phyloP scores from a whole-genome alignment of 768 basidiomycete genomes.

The Lactifluus piperatus region DNA sequence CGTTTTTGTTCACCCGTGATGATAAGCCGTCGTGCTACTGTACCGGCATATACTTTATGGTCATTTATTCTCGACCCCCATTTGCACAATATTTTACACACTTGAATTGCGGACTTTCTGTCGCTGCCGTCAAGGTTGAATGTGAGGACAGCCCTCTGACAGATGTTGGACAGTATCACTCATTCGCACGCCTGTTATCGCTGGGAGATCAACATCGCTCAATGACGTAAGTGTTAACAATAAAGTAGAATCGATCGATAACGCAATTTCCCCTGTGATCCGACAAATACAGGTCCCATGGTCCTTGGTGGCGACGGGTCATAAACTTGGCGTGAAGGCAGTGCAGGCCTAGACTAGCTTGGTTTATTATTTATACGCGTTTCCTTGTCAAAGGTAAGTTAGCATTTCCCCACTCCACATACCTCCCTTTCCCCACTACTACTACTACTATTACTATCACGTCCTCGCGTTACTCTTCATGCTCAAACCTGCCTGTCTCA shows the following conservation, averaged over 20 bases:
- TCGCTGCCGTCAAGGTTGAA: not conserved
- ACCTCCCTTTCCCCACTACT: not conserved
- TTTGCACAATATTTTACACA: not conserved
- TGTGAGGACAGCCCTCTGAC: too few species aligned
- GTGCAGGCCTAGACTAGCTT: not conserved
- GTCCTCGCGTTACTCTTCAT: not conserved
- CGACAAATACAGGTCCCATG: not conserved
- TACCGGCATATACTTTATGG: not conserved
- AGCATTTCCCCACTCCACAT: not conserved
- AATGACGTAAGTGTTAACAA: not conserved
- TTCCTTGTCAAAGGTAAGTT: too few species aligned
- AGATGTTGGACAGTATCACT: too few species aligned
- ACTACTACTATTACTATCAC: not conserved
- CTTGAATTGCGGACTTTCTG: not conserved
- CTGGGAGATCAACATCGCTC: not conserved
- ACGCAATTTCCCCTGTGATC: not conserved
- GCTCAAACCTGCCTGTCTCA: constrained; percentile 1
- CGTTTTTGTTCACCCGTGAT: not conserved
- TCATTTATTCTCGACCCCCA: not conserved
- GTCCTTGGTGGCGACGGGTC: not conserved
- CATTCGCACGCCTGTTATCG: not conserved
- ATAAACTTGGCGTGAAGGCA: not conserved
- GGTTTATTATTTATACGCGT: not conserved
- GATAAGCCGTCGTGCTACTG: not conserved
- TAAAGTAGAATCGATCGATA: not conserved